A percentile compares a stretch with the other conserved stretches of the same genome.
Evolutionary conservation across 2,329 filamentous ascomycete genomes (phyloP).

Genomic region (Alternaria ethzedia): DNA sequence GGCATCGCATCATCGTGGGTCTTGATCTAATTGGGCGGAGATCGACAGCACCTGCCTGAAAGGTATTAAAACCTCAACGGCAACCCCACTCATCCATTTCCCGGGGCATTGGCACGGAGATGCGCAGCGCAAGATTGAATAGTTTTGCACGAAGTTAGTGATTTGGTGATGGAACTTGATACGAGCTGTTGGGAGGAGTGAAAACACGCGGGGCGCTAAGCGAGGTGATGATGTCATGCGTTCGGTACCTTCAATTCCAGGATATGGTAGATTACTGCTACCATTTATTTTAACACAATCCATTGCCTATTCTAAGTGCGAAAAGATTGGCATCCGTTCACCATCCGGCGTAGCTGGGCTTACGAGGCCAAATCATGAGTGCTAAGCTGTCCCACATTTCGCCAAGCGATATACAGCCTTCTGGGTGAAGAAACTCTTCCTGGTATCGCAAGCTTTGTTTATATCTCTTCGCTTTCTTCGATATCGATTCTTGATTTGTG

Average conservation of each 20-base stretch:
- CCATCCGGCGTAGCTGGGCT: neutral
- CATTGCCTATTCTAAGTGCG: neutral
- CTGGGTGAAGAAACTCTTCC: neutral
- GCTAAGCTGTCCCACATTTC: neutral
- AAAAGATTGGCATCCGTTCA: neutral
- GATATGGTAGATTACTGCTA: neutral
- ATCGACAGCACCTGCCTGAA: constrained; percentile 16
- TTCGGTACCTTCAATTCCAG: neutral
- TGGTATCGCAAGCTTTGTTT: neutral
- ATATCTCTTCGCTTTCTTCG: neutral
- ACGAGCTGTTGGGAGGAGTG: neutral
- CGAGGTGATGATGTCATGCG: neutral
- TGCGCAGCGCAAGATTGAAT: neutral
- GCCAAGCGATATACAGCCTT: neutral
- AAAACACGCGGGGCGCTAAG: neutral
- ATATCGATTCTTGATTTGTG: neutral
- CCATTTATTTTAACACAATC: neutral
- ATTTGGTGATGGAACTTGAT: neutral
- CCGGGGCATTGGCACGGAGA: neutral
- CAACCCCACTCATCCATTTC: neutral
- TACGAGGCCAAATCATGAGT: neutral
- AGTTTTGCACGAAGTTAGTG: neutral
- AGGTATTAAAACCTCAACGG: neutral
- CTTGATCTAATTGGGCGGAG: neutral
- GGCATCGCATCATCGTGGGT: constrained; percentile 11